Base-by-base conservation (phyloP, 2,329 filamentous ascomycete species). In the Apiospora malaysiana region DNA sequence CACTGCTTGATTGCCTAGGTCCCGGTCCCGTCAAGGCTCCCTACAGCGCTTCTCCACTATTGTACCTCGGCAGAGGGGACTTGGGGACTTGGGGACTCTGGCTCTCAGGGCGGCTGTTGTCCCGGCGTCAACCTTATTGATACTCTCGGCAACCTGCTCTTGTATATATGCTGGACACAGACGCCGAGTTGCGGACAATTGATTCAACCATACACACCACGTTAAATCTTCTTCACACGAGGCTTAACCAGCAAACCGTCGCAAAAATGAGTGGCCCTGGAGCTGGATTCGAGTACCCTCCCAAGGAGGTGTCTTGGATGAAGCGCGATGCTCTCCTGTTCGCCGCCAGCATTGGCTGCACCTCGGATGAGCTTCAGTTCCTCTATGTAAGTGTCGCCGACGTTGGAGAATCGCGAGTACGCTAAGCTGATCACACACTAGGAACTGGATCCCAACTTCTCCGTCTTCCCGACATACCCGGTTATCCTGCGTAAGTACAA, bases 281-380 rank as follows among this genome's bases (percentile, higher is more conserved):
- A 75, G 89, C 85, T 79, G 94, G 94, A 77, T 94, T 95, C 83
- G 89, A 96, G 82, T 97, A 93, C 81, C 93, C 94, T 71, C 82
- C 88, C 66, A 85, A 89, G 78, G 88, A 92, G 79, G 94, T 97
- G 14, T 89, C 91, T 76, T 98, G 94, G 95, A 83, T 93, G 77
- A 94, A 95, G 88, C 90, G 95, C 75, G 95, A 98, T 85, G 90
- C 91, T 46, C 87, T 98, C 73, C 90, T 98, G 73, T 98, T 98
- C 81, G 94, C 95, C 76, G 92, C 92, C 82, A 95, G 92, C 83
- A 95, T 98, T 80, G 95, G 95, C 70, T 91, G 88, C 79, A 95
- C 90, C 16, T 87, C 88, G n/a, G 91, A 97, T 76, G 95, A 98
- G 86, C 89, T 97, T 78, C 94, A 97, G 80, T 97, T 95, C 80